These are phyloP conservation scores for Tephrocybe sp. DNA, from an alignment of 768 basidiomycete species.

Conservation along the genomic window DNA sequence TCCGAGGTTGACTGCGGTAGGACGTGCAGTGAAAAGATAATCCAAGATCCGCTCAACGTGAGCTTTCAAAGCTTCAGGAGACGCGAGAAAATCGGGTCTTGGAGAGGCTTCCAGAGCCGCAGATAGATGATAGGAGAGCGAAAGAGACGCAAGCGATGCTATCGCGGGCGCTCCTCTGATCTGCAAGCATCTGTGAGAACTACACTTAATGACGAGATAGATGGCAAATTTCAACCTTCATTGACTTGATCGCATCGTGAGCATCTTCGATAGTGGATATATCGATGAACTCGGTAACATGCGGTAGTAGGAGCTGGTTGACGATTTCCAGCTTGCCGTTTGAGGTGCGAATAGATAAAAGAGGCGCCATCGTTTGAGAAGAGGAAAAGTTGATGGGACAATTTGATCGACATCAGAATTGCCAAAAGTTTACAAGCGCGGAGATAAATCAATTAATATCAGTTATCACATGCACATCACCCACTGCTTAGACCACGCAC, in stretches of 20 bases:
- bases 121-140: constrained; percentile 64
- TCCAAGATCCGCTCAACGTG: constrained; percentile 61
- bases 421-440: neutral
- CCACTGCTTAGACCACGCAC: neutral
- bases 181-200: constrained; percentile 24
- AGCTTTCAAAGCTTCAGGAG: constrained; percentile 45
- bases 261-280: constrained; percentile 80
- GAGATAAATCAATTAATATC: neutral
- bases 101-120: constrained; percentile 45
- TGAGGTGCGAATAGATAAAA: constrained; percentile 39
- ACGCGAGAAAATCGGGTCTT: constrained; percentile 52
- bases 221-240: constrained; percentile 62
- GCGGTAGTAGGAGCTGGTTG: constrained; percentile 86
- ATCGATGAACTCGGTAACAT: constrained; percentile 58
- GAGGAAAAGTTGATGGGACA: neutral
- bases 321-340: constrained; percentile 71
- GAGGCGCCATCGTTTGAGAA: constrained; percentile 23
- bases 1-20: constrained; percentile 94
- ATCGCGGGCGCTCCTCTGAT: constrained; percentile 93
- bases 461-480: constrained; percentile 18
- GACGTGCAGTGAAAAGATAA: constrained; percentile 83
- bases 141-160: constrained; percentile 84
- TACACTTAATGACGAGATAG: neutral
- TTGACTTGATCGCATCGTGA: constrained; percentile 91
- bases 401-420: neutral